Conservation (phyloP, 129 eudicot species). For the Daucus carota region DH1_v3.0 NC_030385.2:38723501-38724000, state of each 20-base stretch:
- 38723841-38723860: neutral
- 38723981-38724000: neutral
- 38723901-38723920: neutral
- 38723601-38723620: neutral
- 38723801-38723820: neutral
- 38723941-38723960: neutral
- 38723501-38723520: constrained; percentile 58
- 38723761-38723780: too few species aligned
- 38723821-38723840: neutral
- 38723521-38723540: constrained; percentile 57
- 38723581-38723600: neutral
- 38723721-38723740: neutral
- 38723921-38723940: neutral
- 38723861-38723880: neutral
- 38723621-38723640: too few species aligned
- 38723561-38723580: neutral
- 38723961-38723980: neutral
- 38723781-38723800: neutral
- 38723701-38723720: neutral
- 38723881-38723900: neutral
- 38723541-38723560: constrained; percentile 50
- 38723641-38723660: neutral
- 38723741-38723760: neutral
- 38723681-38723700: neutral
- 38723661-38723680: neutral